Base-by-base conservation (phyloP, 1,284 basidiomycete genomes). In the Pascua sp. region DNA sequence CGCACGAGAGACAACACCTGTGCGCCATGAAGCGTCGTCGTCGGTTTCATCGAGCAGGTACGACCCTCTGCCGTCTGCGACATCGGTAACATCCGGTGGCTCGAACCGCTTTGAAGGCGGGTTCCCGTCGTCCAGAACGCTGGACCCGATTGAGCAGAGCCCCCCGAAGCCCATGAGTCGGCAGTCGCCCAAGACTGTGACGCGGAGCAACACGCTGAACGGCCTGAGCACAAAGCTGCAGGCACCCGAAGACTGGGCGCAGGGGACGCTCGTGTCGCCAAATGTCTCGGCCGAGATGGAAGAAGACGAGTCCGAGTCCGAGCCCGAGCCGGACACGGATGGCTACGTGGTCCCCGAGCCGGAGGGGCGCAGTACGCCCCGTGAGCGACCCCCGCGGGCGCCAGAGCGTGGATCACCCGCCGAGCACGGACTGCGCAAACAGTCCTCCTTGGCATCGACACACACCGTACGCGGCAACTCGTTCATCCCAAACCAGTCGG, bases 131-230 rank as follows among this genome's bases (percentile, higher is more conserved):
- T 32, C 24, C 24, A 32, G 51, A 10, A 42, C 45, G 8, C 56
- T 62, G n/a, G 54, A 56, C 49, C 54, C 60, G 11, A 62, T 62
- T n/a, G 55, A 62, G 55, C 61, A 62, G 49, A 52, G 49, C 11
- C 60, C 60, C 7, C 60, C 60, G 2, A 53, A 47, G 13, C 32
- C 49, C 7, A 8, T 47, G 24, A 47, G 50, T 39, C 38, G 48
- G 38, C 41, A 39, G 17, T 56, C 55, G 16, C 39, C 40, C 9
- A 37, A 43, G 24, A 32, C 24, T 32, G 24, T 32, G 24, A 32
- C 24, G 24, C 24, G 24, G 24, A 32, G 24, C 24, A 32, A 32
- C 24, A 32, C 24, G 24, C 3, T 32, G 24, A 32, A 32, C 24
- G 24, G 4, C 7, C 24, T 32, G 24, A 32, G 24, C 24, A 32